These are phyloP conservation scores for Apiospora kogelbergensis DNA, from an alignment of 2,329 filamentous ascomycete genomes.

Conservation along the genomic window DNA sequence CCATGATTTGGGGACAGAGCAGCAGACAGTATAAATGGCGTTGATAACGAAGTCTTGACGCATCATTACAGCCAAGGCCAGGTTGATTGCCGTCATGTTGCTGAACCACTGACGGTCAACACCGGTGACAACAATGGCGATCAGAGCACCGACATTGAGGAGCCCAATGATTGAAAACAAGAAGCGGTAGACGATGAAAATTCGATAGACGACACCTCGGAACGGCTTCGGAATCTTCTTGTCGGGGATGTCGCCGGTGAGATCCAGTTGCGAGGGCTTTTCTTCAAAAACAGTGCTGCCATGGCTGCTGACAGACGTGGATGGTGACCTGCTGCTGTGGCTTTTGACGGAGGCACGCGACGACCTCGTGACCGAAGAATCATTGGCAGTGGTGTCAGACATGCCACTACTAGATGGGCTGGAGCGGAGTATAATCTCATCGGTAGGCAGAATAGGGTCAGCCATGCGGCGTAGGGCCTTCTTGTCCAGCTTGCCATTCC, in stretches of 20 bases:
- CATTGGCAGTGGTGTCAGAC: constrained; percentile 3
- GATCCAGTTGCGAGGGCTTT: neutral
- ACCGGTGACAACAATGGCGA: constrained; percentile 38
- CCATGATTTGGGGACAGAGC: constrained; percentile 42
- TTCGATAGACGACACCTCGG: constrained; percentile 41
- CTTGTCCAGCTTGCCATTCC: constrained; percentile 59
- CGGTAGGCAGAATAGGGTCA: constrained; percentile 15
- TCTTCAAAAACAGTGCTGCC: no score
- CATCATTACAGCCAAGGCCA: constrained; percentile 49
- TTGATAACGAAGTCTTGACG: constrained; percentile 56
- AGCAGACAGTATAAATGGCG: constrained; percentile 44
- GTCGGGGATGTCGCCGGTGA: constrained; percentile 14
- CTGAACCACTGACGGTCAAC: constrained; percentile 37
- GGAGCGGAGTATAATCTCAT: neutral
- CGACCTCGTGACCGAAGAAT: neutral
- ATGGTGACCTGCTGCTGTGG: neutral
- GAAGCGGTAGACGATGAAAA: constrained; percentile 55
- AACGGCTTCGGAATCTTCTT: constrained; percentile 23
- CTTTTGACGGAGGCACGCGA: neutral
- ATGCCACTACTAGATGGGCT: constrained; percentile 9
- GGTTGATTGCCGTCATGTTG: constrained; percentile 47
- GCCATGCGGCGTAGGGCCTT: constrained; percentile 39
- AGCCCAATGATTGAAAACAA: constrained; percentile 55
- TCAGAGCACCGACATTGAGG: constrained; percentile 48
- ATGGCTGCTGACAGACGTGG: neutral